Evolutionary conservation across 2,329 filamentous ascomycete genomes (phyloP).

Genomic region (Talaromyces sp.): DNA sequence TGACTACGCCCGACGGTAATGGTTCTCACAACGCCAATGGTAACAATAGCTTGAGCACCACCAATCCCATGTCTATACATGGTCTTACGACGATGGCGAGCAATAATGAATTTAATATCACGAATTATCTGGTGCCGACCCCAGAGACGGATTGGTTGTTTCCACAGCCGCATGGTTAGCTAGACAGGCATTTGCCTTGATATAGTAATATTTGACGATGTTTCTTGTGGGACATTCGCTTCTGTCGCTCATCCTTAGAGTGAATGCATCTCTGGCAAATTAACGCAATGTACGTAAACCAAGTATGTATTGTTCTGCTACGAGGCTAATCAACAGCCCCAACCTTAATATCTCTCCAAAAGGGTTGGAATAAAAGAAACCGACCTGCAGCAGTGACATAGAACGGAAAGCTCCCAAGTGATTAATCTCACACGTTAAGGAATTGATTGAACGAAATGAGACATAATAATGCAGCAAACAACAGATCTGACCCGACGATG

Average conservation of each 20-base stretch:
- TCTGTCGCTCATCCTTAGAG: neutral
- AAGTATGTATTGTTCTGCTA: conserved; percentile 1
- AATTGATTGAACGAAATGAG: neutral
- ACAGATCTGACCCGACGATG: neutral
- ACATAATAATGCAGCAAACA: neutral
- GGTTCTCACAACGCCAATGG: conserved; percentile 22
- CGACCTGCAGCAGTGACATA: neutral
- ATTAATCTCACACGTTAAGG: neutral
- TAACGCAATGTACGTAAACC: neutral
- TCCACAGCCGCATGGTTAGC: conserved; percentile 19
- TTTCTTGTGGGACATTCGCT: neutral
- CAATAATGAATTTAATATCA: conserved; percentile 43
- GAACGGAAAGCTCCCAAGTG: neutral
- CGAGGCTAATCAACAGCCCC: neutral
- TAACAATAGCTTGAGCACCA: conserved; percentile 23
- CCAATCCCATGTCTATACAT: conserved; percentile 37
- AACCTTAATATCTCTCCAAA: neutral
- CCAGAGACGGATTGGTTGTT: conserved; percentile 48
- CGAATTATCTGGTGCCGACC: conserved; percentile 45
- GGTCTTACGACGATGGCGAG: conserved; percentile 27
- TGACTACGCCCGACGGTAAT: neutral
- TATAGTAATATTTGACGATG: neutral
- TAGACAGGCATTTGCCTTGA: neutral
- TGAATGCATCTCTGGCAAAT: neutral
- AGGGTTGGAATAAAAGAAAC: neutral